Evolutionary conservation across 768 basidiomycete genomes (phyloP).

Genomic region (Suillus fuscotomentosus): DNA sequence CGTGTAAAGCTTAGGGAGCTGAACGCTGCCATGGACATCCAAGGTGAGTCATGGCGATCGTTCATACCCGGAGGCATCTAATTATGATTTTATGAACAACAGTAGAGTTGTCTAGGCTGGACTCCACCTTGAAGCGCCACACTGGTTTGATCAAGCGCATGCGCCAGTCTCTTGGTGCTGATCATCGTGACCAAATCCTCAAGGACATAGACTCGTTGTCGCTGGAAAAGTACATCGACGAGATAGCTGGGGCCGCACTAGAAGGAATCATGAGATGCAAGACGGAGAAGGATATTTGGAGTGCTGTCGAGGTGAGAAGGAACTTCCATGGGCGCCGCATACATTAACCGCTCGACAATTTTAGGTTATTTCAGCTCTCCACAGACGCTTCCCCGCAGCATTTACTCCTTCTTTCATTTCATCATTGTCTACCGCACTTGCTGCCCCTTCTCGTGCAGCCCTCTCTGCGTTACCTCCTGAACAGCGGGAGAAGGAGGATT

Average conservation of each 20-base stretch:
- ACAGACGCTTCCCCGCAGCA: slow-evolving; percentile 77
- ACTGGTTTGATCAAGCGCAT: slow-evolving; percentile 95
- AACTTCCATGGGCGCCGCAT: neutral
- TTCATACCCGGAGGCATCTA: neutral
- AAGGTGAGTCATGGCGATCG: slow-evolving; percentile 38
- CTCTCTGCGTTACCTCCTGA: slow-evolving; percentile 62
- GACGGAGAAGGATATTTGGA: slow-evolving; percentile 89
- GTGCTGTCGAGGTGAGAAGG: slow-evolving; percentile 79
- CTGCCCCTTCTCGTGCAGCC: slow-evolving; percentile 55
- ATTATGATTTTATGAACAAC: slow-evolving; percentile 9
- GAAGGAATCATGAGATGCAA: slow-evolving; percentile 89
- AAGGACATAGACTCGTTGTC: slow-evolving; percentile 91
- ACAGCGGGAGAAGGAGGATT: slow-evolving; percentile 92
- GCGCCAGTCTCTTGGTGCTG: slow-evolving; percentile 77
- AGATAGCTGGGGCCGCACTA: slow-evolving; percentile 81
- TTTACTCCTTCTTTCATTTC: slow-evolving; percentile 76
- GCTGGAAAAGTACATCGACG: slow-evolving; percentile 94
- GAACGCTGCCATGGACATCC: slow-evolving; percentile 48
- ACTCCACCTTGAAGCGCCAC: slow-evolving; percentile 94
- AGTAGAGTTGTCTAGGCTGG: slow-evolving; percentile 72
- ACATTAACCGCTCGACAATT: slow-evolving; percentile 4
- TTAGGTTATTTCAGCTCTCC: slow-evolving; percentile 85
- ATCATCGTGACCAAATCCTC: slow-evolving; percentile 82
- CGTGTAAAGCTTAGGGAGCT: slow-evolving; percentile 57
- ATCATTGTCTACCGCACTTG: slow-evolving; percentile 54